A percentile compares a stretch with the other conserved stretches of the same genome.
Conservation (phyloP, 2,329 filamentous ascomycete species). For the Graphiopsis chlorocephala region DNA sequence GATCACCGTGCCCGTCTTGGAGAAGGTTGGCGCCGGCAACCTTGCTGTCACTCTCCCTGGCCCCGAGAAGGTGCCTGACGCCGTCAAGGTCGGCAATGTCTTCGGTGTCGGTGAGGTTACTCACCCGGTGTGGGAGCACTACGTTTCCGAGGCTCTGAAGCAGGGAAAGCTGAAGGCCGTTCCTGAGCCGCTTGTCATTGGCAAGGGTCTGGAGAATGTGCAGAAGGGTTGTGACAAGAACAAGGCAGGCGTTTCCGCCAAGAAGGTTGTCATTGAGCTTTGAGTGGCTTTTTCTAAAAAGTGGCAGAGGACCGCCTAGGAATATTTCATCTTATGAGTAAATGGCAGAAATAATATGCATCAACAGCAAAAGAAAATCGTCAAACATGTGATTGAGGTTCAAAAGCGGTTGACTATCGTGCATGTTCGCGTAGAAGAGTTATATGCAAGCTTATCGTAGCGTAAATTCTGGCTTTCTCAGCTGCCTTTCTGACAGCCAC, state of each 20-base stretch:
- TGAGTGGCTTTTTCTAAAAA: not conserved
- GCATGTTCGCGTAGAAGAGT: not conserved
- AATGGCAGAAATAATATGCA: not conserved
- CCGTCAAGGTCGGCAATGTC: conserved; percentile 28
- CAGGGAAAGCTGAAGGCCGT: conserved; percentile 32
- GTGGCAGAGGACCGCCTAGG: not conserved
- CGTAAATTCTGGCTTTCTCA: not conserved
- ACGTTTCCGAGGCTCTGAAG: conserved; percentile 34
- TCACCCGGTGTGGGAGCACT: conserved; percentile 28
- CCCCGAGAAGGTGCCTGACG: conserved; percentile 24
- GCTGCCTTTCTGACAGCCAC: not conserved
- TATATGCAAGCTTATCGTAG: not conserved
- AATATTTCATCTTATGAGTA: not conserved
- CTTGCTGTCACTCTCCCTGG: conserved; percentile 21
- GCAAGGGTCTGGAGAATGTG: conserved; percentile 36
- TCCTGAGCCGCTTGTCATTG: conserved; percentile 39
- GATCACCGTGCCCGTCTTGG: conserved; percentile 23
- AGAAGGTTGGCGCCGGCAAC: conserved; percentile 30
- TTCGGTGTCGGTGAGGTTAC: conserved; percentile 29
- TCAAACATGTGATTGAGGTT: not conserved
- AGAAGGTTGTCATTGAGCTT: conserved; percentile 36
- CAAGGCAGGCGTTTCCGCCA: conserved; percentile 34
- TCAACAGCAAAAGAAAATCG: not conserved
- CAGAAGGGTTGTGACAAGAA: conserved; percentile 32
- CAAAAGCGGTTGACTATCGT: not conserved